Evolutionary conservation across 2,329 filamentous ascomycete species (phyloP), one percentile per base, ranked within the genome.

Genomic region (Hirsutella thompsonii): DNA sequence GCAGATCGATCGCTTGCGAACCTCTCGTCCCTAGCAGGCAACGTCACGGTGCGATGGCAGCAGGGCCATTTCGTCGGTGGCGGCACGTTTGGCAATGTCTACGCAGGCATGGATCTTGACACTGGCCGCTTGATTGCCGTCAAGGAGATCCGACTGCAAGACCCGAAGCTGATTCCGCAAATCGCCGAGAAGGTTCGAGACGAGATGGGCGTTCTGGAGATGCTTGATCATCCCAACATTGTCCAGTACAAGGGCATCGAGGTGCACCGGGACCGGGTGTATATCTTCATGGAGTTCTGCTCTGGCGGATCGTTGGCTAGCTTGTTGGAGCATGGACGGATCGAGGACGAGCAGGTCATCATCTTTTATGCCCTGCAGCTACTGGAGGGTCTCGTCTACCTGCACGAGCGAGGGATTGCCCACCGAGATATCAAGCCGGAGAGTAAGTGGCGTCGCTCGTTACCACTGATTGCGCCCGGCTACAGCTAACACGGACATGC

Each of bases 211-310:
- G 90, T 98, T 5, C 68, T 98, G 38, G 90, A 96, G 61, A 83
- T 95, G 1, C 73, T 98, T 36, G 89, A 98, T 55, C 92, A 98
- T 57, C 92, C 92, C 19, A 98, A 98, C 57, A 86, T 98, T 46
- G 93, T 98, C 19, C 90, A 88, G 9, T 98, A 98, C 63, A 92
- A 92, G 56, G 92, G 92, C 44, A 96, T 98, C 54, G 92, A 98
- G 61, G 92, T 95, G 3, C 92, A 98, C 62, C 79, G 92, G 47
- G 92, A 98, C 69, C 92, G 94, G 57, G 92, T 98, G n/a, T 98
- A 96, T 62, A 95, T 98, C 50, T 98, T 98, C 59, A 98, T 98
- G 92, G 92, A 98, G 61, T 96, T 94, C 62, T 98, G 92, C 61
- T 93, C 88, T 4, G 90, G 92, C 39, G 92, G 92, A 18, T 96